Conservation (phyloP, 805 yeast species). For the Metschnikowia cubensis region DNA sequence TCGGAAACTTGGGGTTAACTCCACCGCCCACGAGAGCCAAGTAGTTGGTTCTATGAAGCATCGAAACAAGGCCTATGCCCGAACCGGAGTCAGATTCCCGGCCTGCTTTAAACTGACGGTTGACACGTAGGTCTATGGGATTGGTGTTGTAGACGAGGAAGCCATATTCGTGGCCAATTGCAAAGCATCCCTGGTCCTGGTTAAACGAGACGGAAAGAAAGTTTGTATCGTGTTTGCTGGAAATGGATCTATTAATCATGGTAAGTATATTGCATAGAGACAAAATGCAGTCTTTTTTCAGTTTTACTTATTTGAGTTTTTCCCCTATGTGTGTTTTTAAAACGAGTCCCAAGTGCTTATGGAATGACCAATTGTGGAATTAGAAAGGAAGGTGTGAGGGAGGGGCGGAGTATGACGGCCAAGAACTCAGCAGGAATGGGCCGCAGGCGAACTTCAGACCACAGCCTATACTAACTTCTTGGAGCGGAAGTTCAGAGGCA, state of each 20-base stretch:
- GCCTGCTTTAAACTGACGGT: conserved; percentile 42
- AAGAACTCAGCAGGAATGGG: background rate
- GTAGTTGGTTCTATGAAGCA: conserved; percentile 90
- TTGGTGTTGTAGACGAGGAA: conserved; percentile 82
- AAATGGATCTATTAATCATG: background rate
- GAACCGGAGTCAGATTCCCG: conserved; percentile 21
- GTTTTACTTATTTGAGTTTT: background rate
- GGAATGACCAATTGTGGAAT: background rate
- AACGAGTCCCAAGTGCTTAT: background rate
- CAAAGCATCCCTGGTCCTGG: conserved; percentile 88
- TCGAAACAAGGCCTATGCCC: conserved; percentile 73
- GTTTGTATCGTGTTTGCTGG: conserved; percentile 14
- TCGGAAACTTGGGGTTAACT: conserved; percentile 67
- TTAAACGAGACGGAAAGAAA: conserved; percentile 68
- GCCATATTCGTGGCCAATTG: conserved; percentile 76
- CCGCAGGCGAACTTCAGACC: background rate
- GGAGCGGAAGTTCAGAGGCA: background rate
- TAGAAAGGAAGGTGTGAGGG: background rate
- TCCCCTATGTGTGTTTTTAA: background rate
- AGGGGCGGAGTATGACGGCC: background rate
- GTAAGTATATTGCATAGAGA: background rate
- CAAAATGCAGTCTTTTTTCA: background rate
- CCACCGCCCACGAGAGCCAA: conserved; percentile 92
- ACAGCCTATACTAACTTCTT: background rate
- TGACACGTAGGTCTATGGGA: conserved; percentile 75